A percentile compares a stretch with the other conserved stretches of the same genome.
Evolutionary conservation across 2,329 filamentous ascomycete species (phyloP).

Genomic region (Acephala macrosclerotiorum): DNA sequence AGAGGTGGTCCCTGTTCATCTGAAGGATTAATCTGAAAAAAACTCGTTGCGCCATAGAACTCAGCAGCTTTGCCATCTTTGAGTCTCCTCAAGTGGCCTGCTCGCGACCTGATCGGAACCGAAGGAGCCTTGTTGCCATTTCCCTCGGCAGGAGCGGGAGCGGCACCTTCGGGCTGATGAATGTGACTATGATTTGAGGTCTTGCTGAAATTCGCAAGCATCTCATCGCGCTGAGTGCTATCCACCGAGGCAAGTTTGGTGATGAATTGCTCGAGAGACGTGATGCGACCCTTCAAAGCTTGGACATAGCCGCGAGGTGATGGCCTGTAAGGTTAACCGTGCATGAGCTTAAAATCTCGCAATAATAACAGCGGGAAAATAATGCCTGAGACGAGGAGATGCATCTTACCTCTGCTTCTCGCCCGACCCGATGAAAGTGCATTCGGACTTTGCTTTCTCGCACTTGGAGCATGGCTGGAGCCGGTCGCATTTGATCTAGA

Average conservation of each 20-base stretch:
- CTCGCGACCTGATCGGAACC: slow-evolving; percentile 42
- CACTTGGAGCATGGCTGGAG: slow-evolving; percentile 59
- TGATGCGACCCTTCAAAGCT: slow-evolving; percentile 55
- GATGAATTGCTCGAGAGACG: slow-evolving; percentile 54
- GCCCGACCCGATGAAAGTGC: slow-evolving; percentile 49
- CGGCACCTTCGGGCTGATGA: slow-evolving; percentile 8
- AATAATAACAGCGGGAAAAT: not conserved
- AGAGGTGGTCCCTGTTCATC: slow-evolving; percentile 25
- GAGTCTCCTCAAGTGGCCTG: slow-evolving; percentile 49
- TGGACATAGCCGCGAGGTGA: slow-evolving; percentile 55
- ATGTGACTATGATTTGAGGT: slow-evolving; percentile 29
- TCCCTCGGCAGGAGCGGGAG: slow-evolving; percentile 24
- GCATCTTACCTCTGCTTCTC: slow-evolving; percentile 50
- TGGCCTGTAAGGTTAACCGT: slow-evolving; percentile 49
- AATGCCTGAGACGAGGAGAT: not conserved
- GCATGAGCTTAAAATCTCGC: not conserved
- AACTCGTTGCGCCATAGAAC: slow-evolving; percentile 57
- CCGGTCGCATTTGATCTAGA: slow-evolving; percentile 59
- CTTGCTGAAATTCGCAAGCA: slow-evolving; percentile 49
- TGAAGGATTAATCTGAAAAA: slow-evolving; percentile 48
- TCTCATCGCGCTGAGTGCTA: slow-evolving; percentile 48
- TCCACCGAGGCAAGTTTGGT: slow-evolving; percentile 52
- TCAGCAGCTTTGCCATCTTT: slow-evolving; percentile 50
- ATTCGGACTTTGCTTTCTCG: slow-evolving; percentile 50
- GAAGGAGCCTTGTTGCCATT: slow-evolving; percentile 1